Evolutionary conservation across 2,329 filamentous ascomycete genomes (phyloP).

Genomic region (Fusarium virguliforme): DNA sequence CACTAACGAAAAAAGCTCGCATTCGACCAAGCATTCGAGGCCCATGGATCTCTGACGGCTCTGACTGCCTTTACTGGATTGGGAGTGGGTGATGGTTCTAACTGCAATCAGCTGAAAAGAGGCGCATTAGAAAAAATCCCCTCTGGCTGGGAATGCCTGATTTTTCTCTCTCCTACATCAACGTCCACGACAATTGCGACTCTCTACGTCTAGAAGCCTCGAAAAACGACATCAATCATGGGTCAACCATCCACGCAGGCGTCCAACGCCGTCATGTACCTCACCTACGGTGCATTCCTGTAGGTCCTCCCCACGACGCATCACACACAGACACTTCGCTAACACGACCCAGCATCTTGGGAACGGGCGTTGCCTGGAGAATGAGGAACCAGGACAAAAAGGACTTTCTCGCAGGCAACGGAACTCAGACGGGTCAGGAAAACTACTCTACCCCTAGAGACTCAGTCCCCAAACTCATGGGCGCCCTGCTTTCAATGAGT

Average conservation of each 20-base stretch:
- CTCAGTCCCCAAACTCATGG: slow-evolving; percentile 13
- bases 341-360: slow-evolving; percentile 69
- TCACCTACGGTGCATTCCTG: slow-evolving; percentile 85
- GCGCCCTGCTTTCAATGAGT: not conserved
- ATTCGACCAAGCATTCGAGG: slow-evolving; percentile 9
- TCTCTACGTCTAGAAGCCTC: not conserved
- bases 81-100: slow-evolving; percentile 25
- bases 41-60: slow-evolving; percentile 17
- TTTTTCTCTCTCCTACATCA: slow-evolving; percentile 18
- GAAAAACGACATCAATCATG: slow-evolving; percentile 71
- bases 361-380: slow-evolving; percentile 72
- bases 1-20: slow-evolving; percentile 11
- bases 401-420: slow-evolving; percentile 82
- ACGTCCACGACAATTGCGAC: not conserved
- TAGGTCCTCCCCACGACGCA: slow-evolving; percentile 60
- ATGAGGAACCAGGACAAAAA: slow-evolving; percentile 76
- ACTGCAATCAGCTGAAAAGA: slow-evolving; percentile 30
- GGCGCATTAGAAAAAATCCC: slow-evolving; percentile 28
- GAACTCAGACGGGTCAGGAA: slow-evolving; percentile 85
- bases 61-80: slow-evolving; percentile 15
- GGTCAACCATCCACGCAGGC: slow-evolving; percentile 81
- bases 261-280: slow-evolving; percentile 87
- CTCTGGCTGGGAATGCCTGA: slow-evolving; percentile 6
- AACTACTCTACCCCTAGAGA: slow-evolving; percentile 14
- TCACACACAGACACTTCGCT: slow-evolving; percentile 27